Base-by-base conservation (phyloP, 345 rosid species). In the Brassica juncea region DNA sequence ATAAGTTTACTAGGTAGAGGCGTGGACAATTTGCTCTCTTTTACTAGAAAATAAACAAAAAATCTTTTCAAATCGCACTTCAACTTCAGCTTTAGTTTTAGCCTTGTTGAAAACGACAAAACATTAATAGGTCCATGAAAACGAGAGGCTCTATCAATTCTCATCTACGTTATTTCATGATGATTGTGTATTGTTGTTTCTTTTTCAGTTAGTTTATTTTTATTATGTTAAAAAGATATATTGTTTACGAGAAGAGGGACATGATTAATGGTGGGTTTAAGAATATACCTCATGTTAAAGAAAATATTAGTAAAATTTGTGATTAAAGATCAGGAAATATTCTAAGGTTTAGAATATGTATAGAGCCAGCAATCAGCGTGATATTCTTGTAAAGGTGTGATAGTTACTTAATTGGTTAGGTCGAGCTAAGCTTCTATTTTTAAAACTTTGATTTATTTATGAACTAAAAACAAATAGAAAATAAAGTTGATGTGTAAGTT, bases 381-480 rank as follows among this genome's bases (percentile, higher is more conserved):
- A 2, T 31, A 64, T 74, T 65, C 23, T 64, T 74, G 66, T 31
- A 47, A 31, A 60, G 76, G 66, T 72, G 62, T 55, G 28, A 27
- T 66, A 72, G 68, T 78, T 78, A 57, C 54, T 69, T 71, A 72
- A 19, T 19, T 19, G 21, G 68, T 78, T 78, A 66, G 82, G 82
- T 79, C 15, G 68, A 78, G 59, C 68, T 57, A 66, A 28, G 7
- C 19, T 0, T 12, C n/a, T 35, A 71, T 55, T 61, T 32, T 1
- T 61, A 69, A 16, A 15, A 11, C 5, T 37, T 39, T 57, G 12
- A 30, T 57, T 55, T 16, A 30, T 57, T 55, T 16, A 39, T 34
- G n/a, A 62, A 52, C 57, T 30, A 3, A 28, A 47, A 72, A 42
- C 62, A 71, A 16, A 34, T 57, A 78, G 23, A 66, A 58, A 54